A percentile compares a stretch with the other conserved stretches of the same genome.
phyloP scores from a whole-genome alignment of 352 stramenopile species.

The Phytophthora nicotianae region DNA sequence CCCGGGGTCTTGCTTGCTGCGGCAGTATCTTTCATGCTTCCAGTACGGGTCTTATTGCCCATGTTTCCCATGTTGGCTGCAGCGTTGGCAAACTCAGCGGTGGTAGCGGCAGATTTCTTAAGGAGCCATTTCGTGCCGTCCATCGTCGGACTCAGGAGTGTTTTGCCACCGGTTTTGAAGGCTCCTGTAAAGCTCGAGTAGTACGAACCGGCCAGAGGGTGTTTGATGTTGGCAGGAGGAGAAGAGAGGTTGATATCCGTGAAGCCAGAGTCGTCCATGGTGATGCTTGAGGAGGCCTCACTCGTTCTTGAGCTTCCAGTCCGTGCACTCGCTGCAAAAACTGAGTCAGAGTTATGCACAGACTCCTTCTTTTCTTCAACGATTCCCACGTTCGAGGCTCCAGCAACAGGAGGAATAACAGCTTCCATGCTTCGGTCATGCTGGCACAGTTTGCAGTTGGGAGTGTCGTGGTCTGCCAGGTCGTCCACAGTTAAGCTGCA shows the following conservation, averaged over 20 bases:
- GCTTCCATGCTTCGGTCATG: constrained; percentile 41
- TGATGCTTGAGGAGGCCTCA: constrained; percentile 16
- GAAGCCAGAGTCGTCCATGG: constrained; percentile 16
- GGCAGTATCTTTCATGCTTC: constrained; percentile 22
- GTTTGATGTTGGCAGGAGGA: constrained; percentile 23
- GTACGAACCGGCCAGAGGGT: constrained; percentile 42
- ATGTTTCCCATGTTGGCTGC: constrained; percentile 35
- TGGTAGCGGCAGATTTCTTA: constrained; percentile 55
- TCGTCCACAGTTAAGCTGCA: constrained; percentile 66
- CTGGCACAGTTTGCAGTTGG: constrained; percentile 69
- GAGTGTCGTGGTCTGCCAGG: constrained; percentile 73
- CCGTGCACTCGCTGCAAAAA: constrained; percentile 10
- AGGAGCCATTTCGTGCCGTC: constrained; percentile 80
- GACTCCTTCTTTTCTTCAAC: constrained; percentile 22
- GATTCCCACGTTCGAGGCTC: not conserved
- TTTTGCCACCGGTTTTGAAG: constrained; percentile 75
- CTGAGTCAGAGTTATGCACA: constrained; percentile 10
- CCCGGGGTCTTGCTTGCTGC: constrained; percentile 8
- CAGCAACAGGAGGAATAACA: not conserved
- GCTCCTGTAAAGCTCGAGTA: constrained; percentile 74
- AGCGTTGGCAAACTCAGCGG: constrained; percentile 37
- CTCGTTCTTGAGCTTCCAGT: constrained; percentile 23
- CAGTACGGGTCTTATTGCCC: constrained; percentile 28
- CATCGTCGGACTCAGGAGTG: constrained; percentile 64
- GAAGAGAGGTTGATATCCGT: constrained; percentile 35